Base-by-base conservation (phyloP, 768 basidiomycete genomes). In the Trametes maxima region DNA sequence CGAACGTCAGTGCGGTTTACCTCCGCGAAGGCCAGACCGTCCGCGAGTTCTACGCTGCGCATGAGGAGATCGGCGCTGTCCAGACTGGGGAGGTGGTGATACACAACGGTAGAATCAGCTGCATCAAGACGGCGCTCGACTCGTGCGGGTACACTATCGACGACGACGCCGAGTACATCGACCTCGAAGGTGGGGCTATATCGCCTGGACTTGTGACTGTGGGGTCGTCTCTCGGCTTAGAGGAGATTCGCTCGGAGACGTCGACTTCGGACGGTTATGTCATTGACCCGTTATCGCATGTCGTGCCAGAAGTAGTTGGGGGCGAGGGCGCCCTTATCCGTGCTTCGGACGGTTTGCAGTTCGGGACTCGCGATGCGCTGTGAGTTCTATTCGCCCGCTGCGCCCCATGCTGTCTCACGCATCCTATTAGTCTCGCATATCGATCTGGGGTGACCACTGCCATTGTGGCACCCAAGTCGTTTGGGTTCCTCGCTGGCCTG, bases 281-380 rank as follows among this genome's bases (percentile, higher is more conserved):
- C 1, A 74, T 79, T 8, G 87, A 87, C 64, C 80, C 84, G 16
- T 57, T 76, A 64, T 46, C 71, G 59, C 65, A 59, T 42, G 36
- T 54, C 11, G 69, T 77, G 13, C 81, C 82, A 10, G 59, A 57
- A 2, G 63, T 82, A 37, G 58, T 77, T 14, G 73, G 67, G 3
- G 77, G 73, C 0, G 71, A 72, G 25, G 75, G 73, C 33, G 72
- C 77, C 3, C 70, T 82, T n/a, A 74, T 83, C 22, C 79, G 79
- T 36, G 93, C 89, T 10, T 81, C 82, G 4, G 92, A 95, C 69
- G 92, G 93, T 0, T 78, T 91, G 35, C 81, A 82, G 60, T 92
- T 89, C 67, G 79, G 79, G 1, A 82, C 86, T 17, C 83, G 85
- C 11, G 80, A 85, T 54, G 77, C 80, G 17, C 69, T 86, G 86